Conservation (phyloP, 306 rosid species). For the Macrotyloma uniflorum region DNA sequence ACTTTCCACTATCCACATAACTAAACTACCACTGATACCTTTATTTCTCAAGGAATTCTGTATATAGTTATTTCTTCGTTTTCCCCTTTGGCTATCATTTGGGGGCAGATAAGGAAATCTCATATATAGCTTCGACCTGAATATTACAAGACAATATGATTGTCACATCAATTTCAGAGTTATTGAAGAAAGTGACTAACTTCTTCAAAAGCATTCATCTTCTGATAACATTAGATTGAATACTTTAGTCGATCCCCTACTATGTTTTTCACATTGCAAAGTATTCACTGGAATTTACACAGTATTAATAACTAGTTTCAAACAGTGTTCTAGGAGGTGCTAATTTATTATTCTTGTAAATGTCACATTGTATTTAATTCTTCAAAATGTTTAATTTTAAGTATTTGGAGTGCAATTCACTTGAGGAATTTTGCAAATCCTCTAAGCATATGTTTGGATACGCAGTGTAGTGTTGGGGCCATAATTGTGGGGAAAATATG, state of each 20-base stretch:
- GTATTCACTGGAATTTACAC: neutral
- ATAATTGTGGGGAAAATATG: too few species aligned
- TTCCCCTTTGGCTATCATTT: conserved; percentile 7
- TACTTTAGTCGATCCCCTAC: conserved; percentile 18
- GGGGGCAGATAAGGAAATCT: neutral
- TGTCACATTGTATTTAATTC: neutral
- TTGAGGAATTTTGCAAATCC: neutral
- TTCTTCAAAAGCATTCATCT: conserved; percentile 26
- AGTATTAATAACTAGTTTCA: neutral
- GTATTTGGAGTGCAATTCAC: neutral
- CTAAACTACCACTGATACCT: neutral
- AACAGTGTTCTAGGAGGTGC: neutral
- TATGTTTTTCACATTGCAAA: conserved; percentile 12
- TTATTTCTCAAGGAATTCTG: conserved; percentile 21
- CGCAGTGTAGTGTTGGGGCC: too few species aligned
- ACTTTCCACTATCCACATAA: neutral
- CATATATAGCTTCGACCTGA: conserved; percentile 8
- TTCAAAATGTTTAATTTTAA: neutral
- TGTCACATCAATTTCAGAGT: conserved; percentile 21
- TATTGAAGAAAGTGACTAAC: conserved; percentile 29
- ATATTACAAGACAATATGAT: conserved; percentile 4
- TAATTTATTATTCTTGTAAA: neutral
- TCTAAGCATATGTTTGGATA: too few species aligned
- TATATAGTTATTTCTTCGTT: conserved; percentile 19
- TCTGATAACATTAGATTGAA: conserved; percentile 25